Percentiles rank a stretch among this genome's conserved stretches.
phyloP scores from a whole-genome alignment of 148 eudicot genomes.

The Camellia lanceoleosa region DNA sequence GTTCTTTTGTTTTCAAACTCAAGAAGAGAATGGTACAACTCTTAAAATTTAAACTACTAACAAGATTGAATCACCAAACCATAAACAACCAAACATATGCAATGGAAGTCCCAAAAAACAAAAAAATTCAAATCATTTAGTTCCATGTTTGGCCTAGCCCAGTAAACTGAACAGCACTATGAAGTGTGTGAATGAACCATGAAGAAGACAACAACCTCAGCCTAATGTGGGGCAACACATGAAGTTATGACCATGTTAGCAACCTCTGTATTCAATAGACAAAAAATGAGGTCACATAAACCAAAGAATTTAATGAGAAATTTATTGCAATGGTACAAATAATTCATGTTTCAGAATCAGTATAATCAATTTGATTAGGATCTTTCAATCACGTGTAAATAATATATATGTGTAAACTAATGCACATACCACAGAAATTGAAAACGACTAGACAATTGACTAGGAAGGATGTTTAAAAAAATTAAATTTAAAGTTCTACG shows the following conservation, averaged over 20 bases:
- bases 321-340: neutral
- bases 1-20: neutral
- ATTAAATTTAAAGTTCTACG: conserved; percentile 20
- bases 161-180: neutral
- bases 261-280: neutral
- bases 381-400: neutral
- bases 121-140: neutral
- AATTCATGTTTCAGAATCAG: neutral
- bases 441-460: conserved; percentile 23
- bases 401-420: neutral
- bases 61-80: neutral
- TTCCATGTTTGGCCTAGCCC: neutral
- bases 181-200: neutral
- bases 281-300: conserved; percentile 1
- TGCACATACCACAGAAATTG: neutral
- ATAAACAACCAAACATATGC: neutral
- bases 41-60: neutral
- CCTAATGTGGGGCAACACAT: conserved; percentile 15
- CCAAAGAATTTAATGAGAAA: neutral
- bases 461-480: too few relatives aligned
- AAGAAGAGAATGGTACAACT: conserved; percentile 13
- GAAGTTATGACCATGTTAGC: conserved; percentile 2
- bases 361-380: neutral
- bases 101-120: neutral
- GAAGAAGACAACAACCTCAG: conserved; percentile 5